Base-by-base conservation (phyloP, 2,329 filamentous ascomycete species). In the Cordyceps militaris region DNA sequence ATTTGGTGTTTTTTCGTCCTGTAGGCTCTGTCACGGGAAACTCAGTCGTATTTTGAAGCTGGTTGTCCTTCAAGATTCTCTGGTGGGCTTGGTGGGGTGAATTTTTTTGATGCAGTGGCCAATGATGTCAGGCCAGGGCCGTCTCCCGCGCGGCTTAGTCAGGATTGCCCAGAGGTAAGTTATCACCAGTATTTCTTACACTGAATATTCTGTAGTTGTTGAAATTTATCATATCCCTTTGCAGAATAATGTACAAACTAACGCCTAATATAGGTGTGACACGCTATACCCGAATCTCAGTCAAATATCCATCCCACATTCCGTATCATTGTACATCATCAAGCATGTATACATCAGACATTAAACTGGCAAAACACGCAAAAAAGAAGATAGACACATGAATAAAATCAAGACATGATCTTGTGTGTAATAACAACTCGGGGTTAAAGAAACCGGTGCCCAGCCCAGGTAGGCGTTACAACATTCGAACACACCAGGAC, bases 1-100 rank as follows among this genome's bases (percentile, higher is more conserved):
- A 1, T 9, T 9, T 28, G 9, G 42, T 26, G 19, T 1, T 38
- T 26, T 36, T 28, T 14, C 23, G 42, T 36, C 28, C 6, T 11
- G 16, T 26, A 44, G 26, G 26, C 28, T 46, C 14, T 54, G 23
- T 42, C 9, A 14, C 40, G 42, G 19, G 23, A 48, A 28, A 32
- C 14, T 13, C 23, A 16, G 28, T 51, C 54, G 34, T 46, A 50
- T 43, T 43, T 48, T 43, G n/a, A 14, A n/a, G n/a, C n/a, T n/a
- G n/a, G 40, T 58, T 40, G 43, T 40, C 43, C 40, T 51, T 56
- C 46, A 36, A 51, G 55, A 53, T 44, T 42, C 54, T 58, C 60
- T 59, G 64, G 66, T 63, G 61, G 60, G 51, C 44, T 61, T 72
- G 70, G 71, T 72, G 71, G 73, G 72, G 71, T 73, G 71, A 70